Evolutionary conservation across 225 moss, liverwort and hornwort genomes (phyloP).

Genomic region (Takakia lepidozioides): DNA sequence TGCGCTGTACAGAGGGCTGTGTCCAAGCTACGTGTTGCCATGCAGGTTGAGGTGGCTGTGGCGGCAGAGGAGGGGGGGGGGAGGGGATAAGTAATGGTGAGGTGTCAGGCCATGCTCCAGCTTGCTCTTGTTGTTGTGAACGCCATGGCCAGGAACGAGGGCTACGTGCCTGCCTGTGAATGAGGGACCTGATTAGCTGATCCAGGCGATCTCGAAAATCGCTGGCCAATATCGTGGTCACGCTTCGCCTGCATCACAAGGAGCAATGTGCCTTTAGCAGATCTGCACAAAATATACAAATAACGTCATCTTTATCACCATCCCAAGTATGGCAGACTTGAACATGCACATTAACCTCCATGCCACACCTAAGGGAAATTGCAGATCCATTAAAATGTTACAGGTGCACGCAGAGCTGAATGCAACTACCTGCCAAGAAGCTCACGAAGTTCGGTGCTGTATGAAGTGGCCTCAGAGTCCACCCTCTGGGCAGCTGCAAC

Average conservation of each 20-base stretch:
- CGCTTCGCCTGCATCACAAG: conserved; percentile 70
- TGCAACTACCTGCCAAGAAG: conserved; percentile 58
- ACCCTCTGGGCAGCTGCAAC: conserved; percentile 33
- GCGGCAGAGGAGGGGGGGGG: conserved; percentile 33
- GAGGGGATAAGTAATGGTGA: conserved; percentile 21
- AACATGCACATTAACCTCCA: too few relatives aligned
- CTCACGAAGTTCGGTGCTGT: conserved; percentile 81
- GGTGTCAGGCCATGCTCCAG: neutral
- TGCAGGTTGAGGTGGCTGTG: conserved; percentile 49
- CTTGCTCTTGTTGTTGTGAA: conserved; percentile 5
- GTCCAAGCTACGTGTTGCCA: conserved; percentile 27
- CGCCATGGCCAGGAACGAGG: conserved; percentile 36
- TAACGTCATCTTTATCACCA: too few relatives aligned
- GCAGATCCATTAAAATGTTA: too few relatives aligned
- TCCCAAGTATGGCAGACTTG: too few relatives aligned
- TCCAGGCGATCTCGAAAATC: conserved; percentile 74
- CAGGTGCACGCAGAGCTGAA: neutral
- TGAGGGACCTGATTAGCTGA: conserved; percentile 67
- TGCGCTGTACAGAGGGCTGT: conserved; percentile 30
- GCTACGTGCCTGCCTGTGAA: conserved; percentile 57
- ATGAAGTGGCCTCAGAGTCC: conserved; percentile 50
- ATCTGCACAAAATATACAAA: too few relatives aligned
- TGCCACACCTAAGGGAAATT: too few relatives aligned
- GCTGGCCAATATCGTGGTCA: conserved; percentile 67
- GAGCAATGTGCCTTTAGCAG: too few relatives aligned